These are phyloP conservation scores for Xylaria bambusicola DNA, from an alignment of 495 filamentous ascomycete genomes.

Conservation along the genomic window DNA sequence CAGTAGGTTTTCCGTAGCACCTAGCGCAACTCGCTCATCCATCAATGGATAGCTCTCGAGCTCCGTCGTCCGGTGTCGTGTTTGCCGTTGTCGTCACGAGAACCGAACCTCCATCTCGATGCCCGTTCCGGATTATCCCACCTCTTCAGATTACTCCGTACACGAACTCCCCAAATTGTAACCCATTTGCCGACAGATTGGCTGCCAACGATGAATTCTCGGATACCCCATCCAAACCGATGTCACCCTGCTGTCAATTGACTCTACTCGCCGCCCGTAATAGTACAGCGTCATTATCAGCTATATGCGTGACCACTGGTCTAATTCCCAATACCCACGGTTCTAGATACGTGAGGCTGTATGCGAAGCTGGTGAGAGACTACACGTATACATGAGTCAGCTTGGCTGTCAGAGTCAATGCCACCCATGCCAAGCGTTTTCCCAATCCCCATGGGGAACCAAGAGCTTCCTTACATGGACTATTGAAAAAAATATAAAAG, in stretches of 20 bases:
- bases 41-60: too few relatives aligned
- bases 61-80: too few relatives aligned
- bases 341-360: too few relatives aligned
- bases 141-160: not conserved
- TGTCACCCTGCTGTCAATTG: not conserved
- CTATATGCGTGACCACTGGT: not conserved
- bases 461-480: not conserved
- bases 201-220: not conserved
- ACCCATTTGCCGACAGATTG: constrained; percentile 2
- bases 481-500: not conserved
- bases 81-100: too few relatives aligned
- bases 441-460: not conserved
- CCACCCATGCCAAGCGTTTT: not conserved
- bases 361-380: too few relatives aligned
- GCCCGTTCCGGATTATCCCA: constrained; percentile 4
- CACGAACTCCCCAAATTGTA: constrained; percentile 4
- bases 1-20: not conserved
- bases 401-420: not conserved
- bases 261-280: too few relatives aligned
- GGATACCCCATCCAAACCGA: not conserved
- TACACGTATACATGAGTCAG: too few relatives aligned
- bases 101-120: not conserved
- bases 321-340: too few relatives aligned
- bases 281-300: not conserved
- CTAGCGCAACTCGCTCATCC: too few relatives aligned